A percentile compares a stretch with the other conserved stretches of the same genome.
Conservation (phyloP, 164 flowering plant genomes). For the Taxillus chinensis region DNA sequence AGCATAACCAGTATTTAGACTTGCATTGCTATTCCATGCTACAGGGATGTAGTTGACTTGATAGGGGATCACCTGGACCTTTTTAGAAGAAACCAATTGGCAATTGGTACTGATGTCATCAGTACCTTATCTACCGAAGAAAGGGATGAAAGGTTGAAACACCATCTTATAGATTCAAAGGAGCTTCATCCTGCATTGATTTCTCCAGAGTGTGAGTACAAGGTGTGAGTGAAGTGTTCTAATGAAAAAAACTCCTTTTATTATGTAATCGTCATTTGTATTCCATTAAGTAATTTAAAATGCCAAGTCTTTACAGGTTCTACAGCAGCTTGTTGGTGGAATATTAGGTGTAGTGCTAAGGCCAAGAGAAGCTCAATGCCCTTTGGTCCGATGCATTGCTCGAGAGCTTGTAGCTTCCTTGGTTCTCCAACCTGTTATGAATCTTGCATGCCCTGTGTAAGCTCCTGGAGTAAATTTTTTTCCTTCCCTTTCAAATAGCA, state of each 20-base stretch:
- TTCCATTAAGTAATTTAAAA: background rate
- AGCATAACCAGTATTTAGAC: constrained; percentile 2
- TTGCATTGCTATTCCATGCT: constrained; percentile 12
- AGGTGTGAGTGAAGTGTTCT: constrained; percentile 72
- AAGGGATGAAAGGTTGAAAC: constrained; percentile 89
- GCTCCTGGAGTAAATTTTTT: constrained; percentile 9
- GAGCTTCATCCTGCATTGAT: constrained; percentile 96
- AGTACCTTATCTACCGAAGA: constrained; percentile 76
- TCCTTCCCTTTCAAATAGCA: background rate
- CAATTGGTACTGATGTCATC: constrained; percentile 90
- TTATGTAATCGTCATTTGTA: background rate
- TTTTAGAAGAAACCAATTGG: constrained; percentile 77
- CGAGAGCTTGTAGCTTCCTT: constrained; percentile 84
- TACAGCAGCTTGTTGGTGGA: constrained; percentile 75
- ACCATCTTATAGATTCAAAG: constrained; percentile 17
- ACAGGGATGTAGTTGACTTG: constrained; percentile 83
- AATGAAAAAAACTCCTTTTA: constrained; percentile 6
- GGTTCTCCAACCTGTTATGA: constrained; percentile 85
- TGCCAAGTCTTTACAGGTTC: constrained; percentile 38
- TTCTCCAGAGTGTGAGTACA: constrained; percentile 97
- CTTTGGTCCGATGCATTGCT: constrained; percentile 67
- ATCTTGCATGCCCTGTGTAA: constrained; percentile 83
- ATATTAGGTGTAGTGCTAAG: constrained; percentile 68
- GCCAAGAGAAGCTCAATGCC: constrained; percentile 85
- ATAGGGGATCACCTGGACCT: constrained; percentile 83